Percentiles rank a stretch among this genome's conserved stretches.
Evolutionary conservation across 2,329 filamentous ascomycete species (phyloP).

Genomic region (Septoria linicola): DNA sequence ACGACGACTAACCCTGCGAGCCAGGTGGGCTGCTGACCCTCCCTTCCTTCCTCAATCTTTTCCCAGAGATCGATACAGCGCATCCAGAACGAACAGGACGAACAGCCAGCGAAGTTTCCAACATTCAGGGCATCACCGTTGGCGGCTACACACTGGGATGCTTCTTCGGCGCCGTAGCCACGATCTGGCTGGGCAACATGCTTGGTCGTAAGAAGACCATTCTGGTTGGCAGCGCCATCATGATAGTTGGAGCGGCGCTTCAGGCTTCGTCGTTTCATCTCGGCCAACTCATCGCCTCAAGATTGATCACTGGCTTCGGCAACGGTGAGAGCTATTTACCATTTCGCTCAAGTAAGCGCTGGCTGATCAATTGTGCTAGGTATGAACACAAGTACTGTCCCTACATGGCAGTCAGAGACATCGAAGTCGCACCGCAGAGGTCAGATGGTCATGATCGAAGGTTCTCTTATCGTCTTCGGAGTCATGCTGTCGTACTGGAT

Average conservation of each 20-base stretch:
- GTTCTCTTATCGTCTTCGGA: constrained; percentile 65
- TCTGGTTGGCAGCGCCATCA: constrained; percentile 59
- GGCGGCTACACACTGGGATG: constrained; percentile 18
- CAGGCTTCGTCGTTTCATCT: constrained; percentile 54
- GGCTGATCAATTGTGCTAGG: constrained; percentile 16
- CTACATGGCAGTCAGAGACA: constrained; percentile 51
- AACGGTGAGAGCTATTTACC: constrained; percentile 36
- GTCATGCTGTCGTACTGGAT: constrained; percentile 54
- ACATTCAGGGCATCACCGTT: constrained; percentile 17
- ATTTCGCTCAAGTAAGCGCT: no score
- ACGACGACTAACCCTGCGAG: no score
- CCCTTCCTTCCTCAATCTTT: constrained; percentile 38
- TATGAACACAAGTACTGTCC: constrained; percentile 41
- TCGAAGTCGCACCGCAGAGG: constrained; percentile 92
- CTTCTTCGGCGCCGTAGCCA: constrained; percentile 30
- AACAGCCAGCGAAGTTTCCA: constrained; percentile 39
- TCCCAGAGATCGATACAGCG: constrained; percentile 40
- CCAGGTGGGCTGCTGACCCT: constrained; percentile 43
- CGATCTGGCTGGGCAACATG: constrained; percentile 55
- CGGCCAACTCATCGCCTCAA: constrained; percentile 48
- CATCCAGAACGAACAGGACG: constrained; percentile 17
- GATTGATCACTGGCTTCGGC: constrained; percentile 52
- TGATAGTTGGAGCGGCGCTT: constrained; percentile 59
- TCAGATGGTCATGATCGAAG: constrained; percentile 92
- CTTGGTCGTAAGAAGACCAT: constrained; percentile 59